These are phyloP conservation scores for Agaricus blazei DNA, from an alignment of 768 basidiomycete genomes.

Conservation along the genomic window DNA sequence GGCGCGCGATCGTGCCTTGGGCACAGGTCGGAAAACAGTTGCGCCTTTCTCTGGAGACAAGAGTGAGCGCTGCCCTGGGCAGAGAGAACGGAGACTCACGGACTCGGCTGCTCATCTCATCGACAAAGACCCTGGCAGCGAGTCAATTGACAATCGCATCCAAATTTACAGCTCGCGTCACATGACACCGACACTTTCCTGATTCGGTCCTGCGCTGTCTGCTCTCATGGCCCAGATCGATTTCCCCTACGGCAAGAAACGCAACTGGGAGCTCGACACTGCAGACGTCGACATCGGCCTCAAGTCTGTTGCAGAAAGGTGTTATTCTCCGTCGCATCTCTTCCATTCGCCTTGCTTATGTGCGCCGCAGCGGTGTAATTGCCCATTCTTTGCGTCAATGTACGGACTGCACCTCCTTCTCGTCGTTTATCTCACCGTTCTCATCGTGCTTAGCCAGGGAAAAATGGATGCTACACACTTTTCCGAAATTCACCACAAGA, in stretches of 20 bases:
- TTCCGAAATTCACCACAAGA: constrained; percentile 69
- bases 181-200: constrained; percentile 8
- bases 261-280: constrained; percentile 54
- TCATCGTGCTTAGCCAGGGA: constrained; percentile 48
- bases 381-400: constrained; percentile 71
- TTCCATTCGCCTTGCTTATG: neutral
- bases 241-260: constrained; percentile 52
- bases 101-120: constrained; percentile 46
- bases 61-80: constrained; percentile 4
- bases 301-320: constrained; percentile 58
- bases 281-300: constrained; percentile 39
- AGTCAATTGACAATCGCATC: no score
- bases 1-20: constrained; percentile 46
- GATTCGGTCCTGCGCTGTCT: constrained; percentile 4
- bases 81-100: constrained; percentile 45
- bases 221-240: constrained; percentile 10
- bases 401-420: constrained; percentile 10
- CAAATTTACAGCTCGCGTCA: neutral
- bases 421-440: neutral
- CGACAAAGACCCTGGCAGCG: no score
- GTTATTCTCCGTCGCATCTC: neutral
- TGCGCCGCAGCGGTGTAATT: constrained; percentile 49
- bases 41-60: constrained; percentile 59
- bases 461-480: constrained; percentile 61
- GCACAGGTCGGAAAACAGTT: constrained; percentile 64